These are phyloP conservation scores for Salix brachista DNA, from an alignment of 345 rosid genomes.

Conservation along the genomic window DNA sequence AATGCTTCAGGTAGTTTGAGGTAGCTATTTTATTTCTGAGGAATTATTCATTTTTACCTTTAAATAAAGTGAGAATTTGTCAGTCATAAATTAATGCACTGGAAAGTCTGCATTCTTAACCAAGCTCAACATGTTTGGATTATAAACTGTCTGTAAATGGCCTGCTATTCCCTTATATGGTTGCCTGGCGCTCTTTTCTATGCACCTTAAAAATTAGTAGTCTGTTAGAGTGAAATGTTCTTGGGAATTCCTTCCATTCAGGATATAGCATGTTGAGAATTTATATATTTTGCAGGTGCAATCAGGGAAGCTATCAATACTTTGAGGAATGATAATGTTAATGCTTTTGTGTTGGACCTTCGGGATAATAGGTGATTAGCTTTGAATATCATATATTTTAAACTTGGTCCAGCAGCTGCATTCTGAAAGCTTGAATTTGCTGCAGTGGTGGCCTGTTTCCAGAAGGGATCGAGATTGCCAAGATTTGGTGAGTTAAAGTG, in stretches of 20 bases:
- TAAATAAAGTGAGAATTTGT: not conserved
- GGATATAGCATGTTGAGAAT: constrained; percentile 5
- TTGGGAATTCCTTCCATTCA: not conserved
- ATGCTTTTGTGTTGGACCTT: constrained; percentile 86
- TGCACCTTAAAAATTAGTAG: not conserved
- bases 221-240: not conserved
- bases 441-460: constrained; percentile 98
- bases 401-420: constrained; percentile 19
- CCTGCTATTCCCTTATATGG: too few relatives aligned
- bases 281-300: constrained; percentile 52
- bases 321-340: constrained; percentile 57
- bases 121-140: not conserved
- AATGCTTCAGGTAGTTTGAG: constrained; percentile 70
- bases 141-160: not conserved
- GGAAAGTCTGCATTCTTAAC: not conserved
- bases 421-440: constrained; percentile 40
- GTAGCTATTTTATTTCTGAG: constrained; percentile 1
- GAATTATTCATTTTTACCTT: not conserved
- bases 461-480: constrained; percentile 94
- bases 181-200: not conserved
- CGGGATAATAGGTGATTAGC: constrained; percentile 88
- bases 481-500: constrained; percentile 62
- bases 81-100: not conserved
- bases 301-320: constrained; percentile 77
- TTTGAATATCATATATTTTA: constrained; percentile 17